A percentile compares a stretch with the other conserved stretches of the same genome.
phyloP scores from a whole-genome alignment of 2,329 filamentous ascomycete species.

The Sclerotiophoma versabilis region DNA sequence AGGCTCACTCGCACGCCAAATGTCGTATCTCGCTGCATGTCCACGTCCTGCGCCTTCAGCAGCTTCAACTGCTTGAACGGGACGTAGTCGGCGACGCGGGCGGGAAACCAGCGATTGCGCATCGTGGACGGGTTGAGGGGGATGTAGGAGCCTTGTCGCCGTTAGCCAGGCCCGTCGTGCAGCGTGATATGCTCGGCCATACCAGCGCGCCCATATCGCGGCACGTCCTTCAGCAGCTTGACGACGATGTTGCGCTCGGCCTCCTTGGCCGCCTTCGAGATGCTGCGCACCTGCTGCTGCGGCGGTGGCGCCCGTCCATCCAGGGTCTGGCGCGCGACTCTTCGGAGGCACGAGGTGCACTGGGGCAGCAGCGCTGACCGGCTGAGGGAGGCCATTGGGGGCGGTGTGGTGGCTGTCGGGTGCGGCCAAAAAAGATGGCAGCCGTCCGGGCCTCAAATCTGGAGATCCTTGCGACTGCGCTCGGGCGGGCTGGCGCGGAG shows the following conservation, averaged over 20 bases:
- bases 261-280: slow-evolving; percentile 55
- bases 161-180: slow-evolving; percentile 26
- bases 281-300: slow-evolving; percentile 52
- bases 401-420: slow-evolving; percentile 21
- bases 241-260: slow-evolving; percentile 55
- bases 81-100: slow-evolving; percentile 61
- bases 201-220: slow-evolving; percentile 57
- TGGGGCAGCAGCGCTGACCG: slow-evolving; percentile 46
- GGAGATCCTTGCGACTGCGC: slow-evolving; percentile 36
- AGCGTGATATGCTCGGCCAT: slow-evolving; percentile 10
- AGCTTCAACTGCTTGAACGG: slow-evolving; percentile 54
- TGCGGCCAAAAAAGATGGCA: slow-evolving; percentile 23
- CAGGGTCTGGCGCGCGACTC: slow-evolving; percentile 40
- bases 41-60: slow-evolving; percentile 53
- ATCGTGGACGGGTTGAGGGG: slow-evolving; percentile 61
- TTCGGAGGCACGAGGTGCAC: slow-evolving; percentile 49
- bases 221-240: slow-evolving; percentile 60
- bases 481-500: slow-evolving; percentile 22
- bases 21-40: slow-evolving; percentile 56
- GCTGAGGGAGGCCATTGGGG: slow-evolving; percentile 44
- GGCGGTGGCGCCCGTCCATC: slow-evolving; percentile 38
- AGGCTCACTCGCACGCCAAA: slow-evolving; percentile 49
- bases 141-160: slow-evolving; percentile 58
- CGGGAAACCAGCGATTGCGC: slow-evolving; percentile 63
- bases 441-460: slow-evolving; percentile 27